Percentiles rank a stretch among this genome's conserved stretches.
Conservation (phyloP, 2,329 filamentous ascomycete species). For the Colletotrichum sp. region DNA sequence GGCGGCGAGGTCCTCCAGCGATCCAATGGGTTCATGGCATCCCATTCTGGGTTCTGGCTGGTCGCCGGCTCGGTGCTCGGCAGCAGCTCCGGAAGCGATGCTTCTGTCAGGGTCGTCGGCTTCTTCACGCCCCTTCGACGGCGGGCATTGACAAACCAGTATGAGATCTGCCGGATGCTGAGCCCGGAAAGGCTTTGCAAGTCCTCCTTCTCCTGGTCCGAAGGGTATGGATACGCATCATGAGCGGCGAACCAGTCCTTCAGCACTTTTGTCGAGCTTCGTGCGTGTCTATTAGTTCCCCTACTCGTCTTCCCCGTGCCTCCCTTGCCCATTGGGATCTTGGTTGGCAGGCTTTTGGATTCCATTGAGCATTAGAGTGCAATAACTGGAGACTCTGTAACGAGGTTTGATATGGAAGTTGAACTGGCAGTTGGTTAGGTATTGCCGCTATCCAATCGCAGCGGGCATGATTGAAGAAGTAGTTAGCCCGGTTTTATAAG, state of each 20-base stretch:
- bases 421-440: no score
- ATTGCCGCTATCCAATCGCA: no score
- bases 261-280: neutral
- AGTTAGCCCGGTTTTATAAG: no score
- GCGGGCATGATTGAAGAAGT: no score
- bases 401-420: no score
- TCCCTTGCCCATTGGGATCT: no score
- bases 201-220: neutral
- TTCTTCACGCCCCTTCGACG: neutral
- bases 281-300: fast-evolving
- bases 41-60: neutral
- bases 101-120: fast-evolving
- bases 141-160: neutral
- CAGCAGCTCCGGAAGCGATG: neutral
- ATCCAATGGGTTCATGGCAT: neutral
- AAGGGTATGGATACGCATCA: neutral
- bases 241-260: neutral
- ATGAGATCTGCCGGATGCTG: neutral
- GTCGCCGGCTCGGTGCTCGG: neutral
- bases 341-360: no score
- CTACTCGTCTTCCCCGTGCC: neutral
- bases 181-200: neutral
- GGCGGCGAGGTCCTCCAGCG: neutral
- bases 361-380: no score
- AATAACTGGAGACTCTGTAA: no score